Percentiles rank a stretch among this genome's conserved stretches.
Conservation (phyloP, 768 basidiomycete genomes). For the Suillus clintonianus region DNA sequence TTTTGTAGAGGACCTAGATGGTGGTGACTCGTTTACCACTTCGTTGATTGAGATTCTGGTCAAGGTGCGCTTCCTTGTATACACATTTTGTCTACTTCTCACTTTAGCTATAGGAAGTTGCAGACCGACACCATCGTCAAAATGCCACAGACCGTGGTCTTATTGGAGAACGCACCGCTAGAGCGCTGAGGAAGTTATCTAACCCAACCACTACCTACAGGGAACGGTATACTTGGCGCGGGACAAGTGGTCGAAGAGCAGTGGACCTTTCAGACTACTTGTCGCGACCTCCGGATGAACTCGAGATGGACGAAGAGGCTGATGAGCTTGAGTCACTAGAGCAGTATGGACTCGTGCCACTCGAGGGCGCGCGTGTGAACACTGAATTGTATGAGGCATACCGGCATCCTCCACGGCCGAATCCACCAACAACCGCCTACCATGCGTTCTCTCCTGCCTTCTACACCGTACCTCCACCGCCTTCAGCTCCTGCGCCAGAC, state of each 20-base stretch:
- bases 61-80: slow-evolving; percentile 51
- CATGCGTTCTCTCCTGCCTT: slow-evolving; percentile 20
- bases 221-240: slow-evolving; percentile 40
- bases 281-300: slow-evolving; percentile 52
- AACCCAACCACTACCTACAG: slow-evolving; percentile 57
- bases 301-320: slow-evolving; percentile 69
- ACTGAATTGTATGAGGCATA: slow-evolving; percentile 70
- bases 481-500: slow-evolving; percentile 27
- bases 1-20: slow-evolving; percentile 77
- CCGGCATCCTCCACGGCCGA: slow-evolving; percentile 35
- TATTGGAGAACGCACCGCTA: slow-evolving; percentile 69
- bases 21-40: slow-evolving; percentile 79
- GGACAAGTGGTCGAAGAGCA: slow-evolving; percentile 29
- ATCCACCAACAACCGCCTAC: slow-evolving; percentile 20
- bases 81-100: not conserved
- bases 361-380: slow-evolving; percentile 58
- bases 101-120: slow-evolving; percentile 59
- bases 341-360: slow-evolving; percentile 24
- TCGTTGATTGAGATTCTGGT: slow-evolving; percentile 75
- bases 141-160: slow-evolving; percentile 53
- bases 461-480: slow-evolving; percentile 27
- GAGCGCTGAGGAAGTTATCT: slow-evolving; percentile 58
- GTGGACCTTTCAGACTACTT: slow-evolving; percentile 54
- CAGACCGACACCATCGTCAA: slow-evolving; percentile 65
- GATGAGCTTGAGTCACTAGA: slow-evolving; percentile 50